Evolutionary conservation across 495 filamentous ascomycete species (phyloP), one percentile per base, ranked within the genome.

Genomic region (Aspergillus haitiensis): DNA sequence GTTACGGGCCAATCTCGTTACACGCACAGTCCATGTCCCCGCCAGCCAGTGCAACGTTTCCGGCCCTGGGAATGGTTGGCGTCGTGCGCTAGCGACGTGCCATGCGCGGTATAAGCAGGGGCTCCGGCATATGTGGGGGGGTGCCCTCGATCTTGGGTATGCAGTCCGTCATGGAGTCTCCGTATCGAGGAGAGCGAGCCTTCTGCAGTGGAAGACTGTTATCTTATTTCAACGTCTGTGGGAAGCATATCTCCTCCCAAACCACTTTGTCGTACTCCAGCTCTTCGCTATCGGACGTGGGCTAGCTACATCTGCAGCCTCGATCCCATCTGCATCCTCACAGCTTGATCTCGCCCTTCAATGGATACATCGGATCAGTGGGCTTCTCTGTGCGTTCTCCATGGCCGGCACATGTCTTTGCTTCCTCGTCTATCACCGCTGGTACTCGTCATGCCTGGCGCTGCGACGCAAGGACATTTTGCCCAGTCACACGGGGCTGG

Each of bases 11-110:
- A 83, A 87, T 60, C 57, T 89, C 42, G 80, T 83, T 15, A 67
- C 69, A 5, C 68, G 67, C 12, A 64, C 72, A 6, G 75, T 89
- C 27, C 70, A 83, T 64, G 80, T 81, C 55, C 84, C 86, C 3
- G 84, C 85, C 44, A 88, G 86, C 65, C 84, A 87, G 56, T 87
- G 82, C 70, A 88, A 89, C 58, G 82, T 88, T 36, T 81, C 80
- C 37, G 81, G 82, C 42, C 71, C 76, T 6, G 70, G 67, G 42
- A 80, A 75, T 37, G 47, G 82, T 21, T 63, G 65, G n/a, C 81
- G 84, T 21, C 65, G 65, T 87, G 6, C 88, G 81, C 60, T 86
- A 86, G 21, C 77, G 9, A 40, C 13, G 9, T 40, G 37, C 37
- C 13, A 40, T 3, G 37, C 37, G 9, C 37, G 37, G 1, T 40